Base-by-base conservation (phyloP, 2,329 filamentous ascomycete genomes). In the Aspergillus pseudotamarii region DNA sequence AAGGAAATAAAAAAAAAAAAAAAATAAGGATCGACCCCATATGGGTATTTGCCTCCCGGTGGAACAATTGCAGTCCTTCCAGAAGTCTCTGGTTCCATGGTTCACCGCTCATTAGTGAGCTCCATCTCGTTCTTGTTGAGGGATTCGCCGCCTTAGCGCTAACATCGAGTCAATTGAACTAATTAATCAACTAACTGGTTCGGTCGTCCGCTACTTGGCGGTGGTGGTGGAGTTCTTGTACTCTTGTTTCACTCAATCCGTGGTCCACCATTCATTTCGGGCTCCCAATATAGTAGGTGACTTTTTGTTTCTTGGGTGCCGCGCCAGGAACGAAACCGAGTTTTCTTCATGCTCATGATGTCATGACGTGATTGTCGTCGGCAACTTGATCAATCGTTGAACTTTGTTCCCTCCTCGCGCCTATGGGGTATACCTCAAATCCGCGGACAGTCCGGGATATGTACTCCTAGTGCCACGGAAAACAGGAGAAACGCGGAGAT, bases 71-170 rank as follows among this genome's bases (percentile, higher is more conserved):
- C 45, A 57, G 50, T 45, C 58, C 60, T 66, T 66, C 63, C 62
- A 65, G 62, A 68, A 69, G 64, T 58, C 59, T n/a, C 56, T 43
- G 21, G 34, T 62, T 60, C 65, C 65, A 65, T 62, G 66, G 66
- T 66, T 66, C 66, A 66, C 62, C 64, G 60, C 61, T 65, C 57
- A 51, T 63, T 65, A 59, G 59, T 43, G 48, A 23, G 30, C 60
- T 56, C 55, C 38, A 58, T 45, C 32, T 28, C 26, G 48, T 45
- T 23, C 36, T 48, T 28, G 16, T 28, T 53, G 50, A 55, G n/a
- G 32, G 51, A 38, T 55, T 55, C n/a, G 16, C 32, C 21, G 32
- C 30, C 26, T 19, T 30, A 21, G 48, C 48, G 30, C 48, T 30
- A 30, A 53, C 26, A 32, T 28, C 26, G 16, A 53, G 4, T 16